Conservation (phyloP, 176 grass and related monocot genomes). For the Paspalum notatum region DNA sequence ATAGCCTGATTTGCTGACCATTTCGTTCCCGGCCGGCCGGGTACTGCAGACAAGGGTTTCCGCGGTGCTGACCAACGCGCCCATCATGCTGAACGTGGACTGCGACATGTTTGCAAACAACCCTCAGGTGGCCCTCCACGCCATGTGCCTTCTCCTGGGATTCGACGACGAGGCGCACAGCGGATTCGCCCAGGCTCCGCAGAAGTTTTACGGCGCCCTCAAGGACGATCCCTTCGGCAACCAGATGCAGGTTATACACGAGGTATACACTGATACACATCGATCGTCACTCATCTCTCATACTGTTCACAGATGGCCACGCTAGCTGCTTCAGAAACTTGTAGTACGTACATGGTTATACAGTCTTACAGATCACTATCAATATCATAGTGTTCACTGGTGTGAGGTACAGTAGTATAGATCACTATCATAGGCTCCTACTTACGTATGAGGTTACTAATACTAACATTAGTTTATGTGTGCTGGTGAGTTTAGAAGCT, state of each 20-base stretch:
- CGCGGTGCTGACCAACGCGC: slow-evolving; percentile 51
- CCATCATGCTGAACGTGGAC: slow-evolving; percentile 64
- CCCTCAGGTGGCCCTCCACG: slow-evolving; percentile 37
- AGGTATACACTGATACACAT: background rate
- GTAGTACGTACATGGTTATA: no score
- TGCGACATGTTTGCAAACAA: slow-evolving; percentile 76
- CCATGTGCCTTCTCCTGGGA: slow-evolving; percentile 54
- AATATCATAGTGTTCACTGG: no score
- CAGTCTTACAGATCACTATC: no score
- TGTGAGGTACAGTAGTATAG: no score
- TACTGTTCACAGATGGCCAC: background rate
- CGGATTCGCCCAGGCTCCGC: slow-evolving; percentile 55
- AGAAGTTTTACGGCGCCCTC: slow-evolving; percentile 45
- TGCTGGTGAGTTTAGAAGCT: slow-evolving; percentile 10
- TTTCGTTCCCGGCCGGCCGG: background rate
- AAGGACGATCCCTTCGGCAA: slow-evolving; percentile 71
- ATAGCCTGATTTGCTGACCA: background rate
- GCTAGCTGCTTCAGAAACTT: no score
- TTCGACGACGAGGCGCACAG: slow-evolving; percentile 36
- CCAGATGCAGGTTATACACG: background rate
- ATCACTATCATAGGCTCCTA: no score
- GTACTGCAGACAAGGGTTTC: slow-evolving; percentile 64
- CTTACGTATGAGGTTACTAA: no score
- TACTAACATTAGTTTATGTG: background rate
- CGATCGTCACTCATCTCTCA: background rate